Percentiles rank a stretch among this genome's conserved stretches.
phyloP scores from a whole-genome alignment of 2,329 filamentous ascomycete genomes.

The Pseudogymnoascus sp. region DNA sequence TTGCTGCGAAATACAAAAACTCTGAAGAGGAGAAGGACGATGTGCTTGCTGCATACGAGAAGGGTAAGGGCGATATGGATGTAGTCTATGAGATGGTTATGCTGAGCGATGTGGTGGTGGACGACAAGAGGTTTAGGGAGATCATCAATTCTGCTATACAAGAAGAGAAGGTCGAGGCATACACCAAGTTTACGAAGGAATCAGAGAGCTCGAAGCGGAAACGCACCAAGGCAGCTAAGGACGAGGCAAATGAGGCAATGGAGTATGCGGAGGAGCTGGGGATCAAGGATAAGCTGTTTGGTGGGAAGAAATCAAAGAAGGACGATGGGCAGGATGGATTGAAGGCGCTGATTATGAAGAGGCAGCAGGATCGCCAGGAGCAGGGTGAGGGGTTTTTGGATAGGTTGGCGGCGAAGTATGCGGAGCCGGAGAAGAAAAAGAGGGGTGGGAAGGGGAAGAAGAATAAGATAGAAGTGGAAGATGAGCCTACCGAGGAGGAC shows the following conservation, averaged over 20 bases:
- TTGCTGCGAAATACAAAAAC: conserved; percentile 72
- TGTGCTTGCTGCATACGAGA: conserved; percentile 67
- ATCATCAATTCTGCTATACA: conserved; percentile 79
- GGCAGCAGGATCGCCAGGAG: conserved; percentile 52
- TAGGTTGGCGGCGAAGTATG: conserved; percentile 70
- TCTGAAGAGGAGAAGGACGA: conserved; percentile 80
- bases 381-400: conserved; percentile 56
- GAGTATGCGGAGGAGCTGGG: conserved; percentile 69
- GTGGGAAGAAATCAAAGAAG: conserved; percentile 36
- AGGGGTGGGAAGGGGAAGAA: conserved; percentile 45
- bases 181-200: conserved; percentile 66
- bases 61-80: conserved; percentile 67
- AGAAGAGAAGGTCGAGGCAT: conserved; percentile 57
- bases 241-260: conserved; percentile 66
- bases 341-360: conserved; percentile 66
- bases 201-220: conserved; percentile 54
- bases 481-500: conserved; percentile 52
- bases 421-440: conserved; percentile 30
- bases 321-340: conserved; percentile 45
- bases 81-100: conserved; percentile 75
- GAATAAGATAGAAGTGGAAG: conserved; percentile 55
- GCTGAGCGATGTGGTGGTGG: conserved; percentile 73
- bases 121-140: conserved; percentile 74
- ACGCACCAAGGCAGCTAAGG: conserved; percentile 53
- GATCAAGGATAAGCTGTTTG: conserved; percentile 63